Conservation (phyloP, 768 basidiomycete genomes). For the Pholiota microspora region DNA sequence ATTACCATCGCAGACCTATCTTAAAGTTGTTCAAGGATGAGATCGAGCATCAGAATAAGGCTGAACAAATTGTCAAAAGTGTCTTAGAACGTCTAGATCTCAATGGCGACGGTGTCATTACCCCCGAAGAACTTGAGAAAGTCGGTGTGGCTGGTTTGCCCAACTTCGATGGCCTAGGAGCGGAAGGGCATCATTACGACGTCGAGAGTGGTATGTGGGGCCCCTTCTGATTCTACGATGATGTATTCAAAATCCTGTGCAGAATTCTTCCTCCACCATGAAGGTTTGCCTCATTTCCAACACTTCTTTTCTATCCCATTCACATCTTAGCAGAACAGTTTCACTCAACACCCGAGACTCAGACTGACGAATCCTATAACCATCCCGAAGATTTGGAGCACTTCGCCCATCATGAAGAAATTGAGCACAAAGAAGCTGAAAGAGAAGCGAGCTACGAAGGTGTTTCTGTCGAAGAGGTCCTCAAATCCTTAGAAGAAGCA, state of each 20-base stretch:
- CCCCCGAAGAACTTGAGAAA: slow-evolving; percentile 66
- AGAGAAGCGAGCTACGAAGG: slow-evolving; percentile 85
- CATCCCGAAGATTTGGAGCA: slow-evolving; percentile 95
- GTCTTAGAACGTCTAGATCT: slow-evolving; percentile 74
- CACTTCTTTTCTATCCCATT: neutral
- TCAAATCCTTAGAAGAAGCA: slow-evolving; percentile 47
- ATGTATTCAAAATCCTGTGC: neutral
- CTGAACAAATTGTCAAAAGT: slow-evolving; percentile 68
- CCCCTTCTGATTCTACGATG: neutral
- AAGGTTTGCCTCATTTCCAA: slow-evolving; percentile 54
- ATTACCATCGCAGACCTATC: too few species aligned
- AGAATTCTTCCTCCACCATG: slow-evolving; percentile 98
- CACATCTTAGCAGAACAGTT: slow-evolving; percentile 60
- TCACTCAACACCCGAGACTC: slow-evolving; percentile 96
- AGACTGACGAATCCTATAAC: slow-evolving; percentile 91
- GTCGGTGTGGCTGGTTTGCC: slow-evolving; percentile 78
- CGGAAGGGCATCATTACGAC: slow-evolving; percentile 93
- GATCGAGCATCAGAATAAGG: slow-evolving; percentile 77
- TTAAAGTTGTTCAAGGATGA: slow-evolving; percentile 50
- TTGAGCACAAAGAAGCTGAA: slow-evolving; percentile 82
- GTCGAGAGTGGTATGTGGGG: slow-evolving; percentile 72
- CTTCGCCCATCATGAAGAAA: slow-evolving; percentile 83
- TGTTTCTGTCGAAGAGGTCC: slow-evolving; percentile 69
- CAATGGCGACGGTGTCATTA: slow-evolving; percentile 67
- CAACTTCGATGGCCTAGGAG: slow-evolving; percentile 80